Base-by-base conservation (phyloP, 805 yeast genomes). In the Candida hispaniensis region DNA sequence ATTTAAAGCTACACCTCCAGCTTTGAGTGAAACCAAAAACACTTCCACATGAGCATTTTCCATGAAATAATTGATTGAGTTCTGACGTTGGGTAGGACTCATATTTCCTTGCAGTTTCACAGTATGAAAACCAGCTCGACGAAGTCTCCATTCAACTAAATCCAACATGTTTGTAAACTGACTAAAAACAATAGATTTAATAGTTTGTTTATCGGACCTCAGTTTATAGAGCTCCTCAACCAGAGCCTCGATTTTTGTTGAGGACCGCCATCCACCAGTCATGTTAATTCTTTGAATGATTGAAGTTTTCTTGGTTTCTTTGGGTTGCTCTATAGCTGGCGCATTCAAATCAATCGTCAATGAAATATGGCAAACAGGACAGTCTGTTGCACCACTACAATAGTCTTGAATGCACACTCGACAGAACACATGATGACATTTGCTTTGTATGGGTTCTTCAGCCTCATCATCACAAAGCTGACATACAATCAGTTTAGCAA, bases 1-100 rank as follows among this genome's bases (percentile, higher is more conserved):
- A 54, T 91, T 91, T 45, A 91, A 65, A 0, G 98, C 98, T 26
- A 91, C 98, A 60, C 99, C 99, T 46, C 99, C 99, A 0, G 99
- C 99, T 52, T 91, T 91, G 48, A 91, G 67, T 20, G 95, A 83
- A 6, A 91, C 98, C 44, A 91, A 59, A 52, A 91, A 91, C 6
- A 91, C 93, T 55, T 91, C 98, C 23, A 88, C 95, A 26, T 70
- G 70, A 0, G 94, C 79, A 42, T 81, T 88, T 33, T 80, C 86
- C 94, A 91, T 82, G 48, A 91, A 91, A 54, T 83, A 74, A 47
- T 75, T 70, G 54, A 91, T 91, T 14, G 94, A 81, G 44, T 78
- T 79, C 47, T 86, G 96, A 54, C 99, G 69, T 53, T 91, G 98
- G 11, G 74, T 71, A 2, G 99, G 99, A 0, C 95, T 75, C 97